Percentiles rank a stretch among this genome's conserved stretches.
These are phyloP conservation scores for Lasiodiplodia theobromae DNA, from an alignment of 2,329 filamentous ascomycete genomes.

Conservation along the genomic window DNA sequence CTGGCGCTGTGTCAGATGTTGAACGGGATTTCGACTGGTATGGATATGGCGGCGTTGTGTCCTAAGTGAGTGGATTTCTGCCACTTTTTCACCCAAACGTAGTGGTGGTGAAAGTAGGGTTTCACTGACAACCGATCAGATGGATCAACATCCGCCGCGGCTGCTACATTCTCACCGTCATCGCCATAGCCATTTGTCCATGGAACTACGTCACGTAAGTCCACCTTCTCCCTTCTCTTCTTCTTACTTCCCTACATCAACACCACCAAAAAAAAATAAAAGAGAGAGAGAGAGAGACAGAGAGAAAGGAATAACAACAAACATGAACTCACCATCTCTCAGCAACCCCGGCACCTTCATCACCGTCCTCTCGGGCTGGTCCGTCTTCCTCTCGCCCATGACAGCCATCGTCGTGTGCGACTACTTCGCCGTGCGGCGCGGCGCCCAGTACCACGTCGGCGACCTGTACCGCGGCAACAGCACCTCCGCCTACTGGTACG, in stretches of 20 bases:
- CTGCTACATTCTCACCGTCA: slow-evolving; percentile 36
- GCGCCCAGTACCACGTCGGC: slow-evolving; percentile 35
- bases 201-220: slow-evolving; percentile 33
- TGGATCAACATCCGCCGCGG: slow-evolving; percentile 35
- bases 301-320: background rate
- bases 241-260: background rate
- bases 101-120: background rate
- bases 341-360: slow-evolving; percentile 30
- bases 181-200: slow-evolving; percentile 37
- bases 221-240: background rate
- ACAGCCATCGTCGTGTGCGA: slow-evolving; percentile 37
- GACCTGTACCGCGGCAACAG: slow-evolving; percentile 35
- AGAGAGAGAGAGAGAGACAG: background rate
- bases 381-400: slow-evolving; percentile 38
- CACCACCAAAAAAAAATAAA: background rate
- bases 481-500: slow-evolving; percentile 38
- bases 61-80: slow-evolving; percentile 32
- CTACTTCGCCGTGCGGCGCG: slow-evolving; percentile 37
- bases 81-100: background rate
- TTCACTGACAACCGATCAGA: background rate
- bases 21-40: slow-evolving; percentile 39
- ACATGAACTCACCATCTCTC: no score
- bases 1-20: slow-evolving; percentile 38
- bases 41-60: slow-evolving; percentile 39
- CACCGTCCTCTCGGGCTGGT: slow-evolving; percentile 37